Percentiles rank a stretch among this genome's conserved stretches.
Evolutionary conservation across 805 yeast species (phyloP).

Genomic region (Candida morakotiae): DNA sequence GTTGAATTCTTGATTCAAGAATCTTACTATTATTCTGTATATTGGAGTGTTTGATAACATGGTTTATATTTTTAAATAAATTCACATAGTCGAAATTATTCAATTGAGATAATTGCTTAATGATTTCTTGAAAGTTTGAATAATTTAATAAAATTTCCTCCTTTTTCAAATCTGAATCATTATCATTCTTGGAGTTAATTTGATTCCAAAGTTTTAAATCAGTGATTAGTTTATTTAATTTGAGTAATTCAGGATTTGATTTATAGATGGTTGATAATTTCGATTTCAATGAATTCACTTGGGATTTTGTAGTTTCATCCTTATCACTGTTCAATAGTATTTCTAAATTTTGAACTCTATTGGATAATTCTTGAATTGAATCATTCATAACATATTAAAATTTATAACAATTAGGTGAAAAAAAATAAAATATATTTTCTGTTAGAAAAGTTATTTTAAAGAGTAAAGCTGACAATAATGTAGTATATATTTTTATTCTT

Average conservation of each 20-base stretch:
- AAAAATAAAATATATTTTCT: neutral
- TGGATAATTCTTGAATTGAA: constrained; percentile 3
- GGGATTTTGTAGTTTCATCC: constrained; percentile 4
- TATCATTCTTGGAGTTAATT: constrained; percentile 2
- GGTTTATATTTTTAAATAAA: constrained; percentile 1
- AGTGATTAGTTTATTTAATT: constrained; percentile 14
- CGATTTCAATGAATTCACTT: constrained; percentile 12
- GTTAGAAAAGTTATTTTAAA: neutral
- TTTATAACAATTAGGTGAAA: neutral
- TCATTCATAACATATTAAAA: constrained; percentile 4
- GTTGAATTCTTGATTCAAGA: constrained; percentile 5
- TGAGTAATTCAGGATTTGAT: constrained; percentile 15
- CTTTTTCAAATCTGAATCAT: neutral
- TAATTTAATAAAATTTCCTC: constrained; percentile 3
- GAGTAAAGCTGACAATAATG: neutral
- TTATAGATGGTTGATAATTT: constrained; percentile 13
- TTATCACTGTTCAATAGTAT: neutral
- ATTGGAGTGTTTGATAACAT: neutral
- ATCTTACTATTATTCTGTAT: constrained; percentile 4
- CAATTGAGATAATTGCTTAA: neutral
- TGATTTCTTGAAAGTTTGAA: neutral
- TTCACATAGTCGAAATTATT: neutral
- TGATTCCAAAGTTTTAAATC: constrained; percentile 18
- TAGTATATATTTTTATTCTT: constrained; percentile 10
- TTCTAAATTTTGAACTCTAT: constrained; percentile 4